Evolutionary conservation across 2,329 filamentous ascomycete genomes (phyloP).

Genomic region (Pseudogymnoascus sp.): DNA sequence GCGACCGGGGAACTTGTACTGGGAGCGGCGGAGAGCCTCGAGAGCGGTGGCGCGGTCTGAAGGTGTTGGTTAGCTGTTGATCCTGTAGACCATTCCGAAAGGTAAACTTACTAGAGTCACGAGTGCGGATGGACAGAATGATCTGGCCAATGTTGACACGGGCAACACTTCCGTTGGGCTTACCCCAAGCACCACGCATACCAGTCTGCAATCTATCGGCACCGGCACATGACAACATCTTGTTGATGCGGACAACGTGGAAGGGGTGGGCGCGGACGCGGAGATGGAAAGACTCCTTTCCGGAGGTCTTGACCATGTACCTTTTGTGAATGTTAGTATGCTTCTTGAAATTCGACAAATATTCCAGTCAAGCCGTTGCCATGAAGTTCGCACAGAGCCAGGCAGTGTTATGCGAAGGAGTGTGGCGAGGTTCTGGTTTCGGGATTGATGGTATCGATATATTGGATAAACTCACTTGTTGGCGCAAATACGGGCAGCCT

Average conservation of each 20-base stretch:
- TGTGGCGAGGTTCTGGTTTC: not conserved
- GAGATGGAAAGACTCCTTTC: conserved; percentile 69
- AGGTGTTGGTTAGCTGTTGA: conserved; percentile 20
- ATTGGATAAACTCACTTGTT: conserved; percentile 65
- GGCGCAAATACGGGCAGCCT: conserved; percentile 99
- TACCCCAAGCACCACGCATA: conserved; percentile 99
- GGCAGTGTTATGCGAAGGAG: not conserved
- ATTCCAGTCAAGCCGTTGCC: not conserved
- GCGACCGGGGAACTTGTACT: conserved; percentile 99
- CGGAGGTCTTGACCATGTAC: conserved; percentile 61
- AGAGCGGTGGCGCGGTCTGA: conserved; percentile 76
- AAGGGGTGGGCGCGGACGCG: conserved; percentile 89
- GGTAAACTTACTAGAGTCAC: conserved; percentile 52
- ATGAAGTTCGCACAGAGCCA: not conserved
- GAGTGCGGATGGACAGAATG: conserved; percentile 92
- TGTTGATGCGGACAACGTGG: conserved; percentile 99
- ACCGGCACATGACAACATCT: conserved; percentile 99
- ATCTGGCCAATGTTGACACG: conserved; percentile 99
- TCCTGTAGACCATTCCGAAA: not conserved
- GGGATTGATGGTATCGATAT: not conserved
- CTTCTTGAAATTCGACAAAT: not conserved
- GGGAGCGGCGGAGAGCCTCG: conserved; percentile 92
- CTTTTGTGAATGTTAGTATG: conserved; percentile 16
- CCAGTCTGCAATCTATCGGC: conserved; percentile 99
- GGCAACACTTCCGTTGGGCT: conserved; percentile 97